Base-by-base conservation (phyloP, 305 asterid genomes). In the Solanum hybrid region DNA sequence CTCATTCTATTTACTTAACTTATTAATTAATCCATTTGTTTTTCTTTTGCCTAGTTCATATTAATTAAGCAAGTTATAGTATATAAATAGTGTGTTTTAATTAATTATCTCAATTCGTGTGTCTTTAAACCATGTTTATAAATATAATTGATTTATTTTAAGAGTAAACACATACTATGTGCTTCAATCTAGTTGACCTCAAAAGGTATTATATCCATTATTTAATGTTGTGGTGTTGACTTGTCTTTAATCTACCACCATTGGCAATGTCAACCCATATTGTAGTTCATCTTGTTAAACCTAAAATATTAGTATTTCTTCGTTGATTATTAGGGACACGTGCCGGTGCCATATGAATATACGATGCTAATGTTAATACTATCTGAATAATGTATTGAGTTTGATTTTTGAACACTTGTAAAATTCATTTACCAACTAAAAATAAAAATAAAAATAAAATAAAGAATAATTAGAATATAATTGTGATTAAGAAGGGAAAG, bases 161-260 rank as follows among this genome's bases (percentile, higher is more conserved):
- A 72, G 9, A 11, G 16, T 26, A 27, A 72, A 71, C 16, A 27
- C 16, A 26, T 26, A 26, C 26, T 26, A 42, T 42, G 56, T 42
- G 56, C 56, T 42, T 42, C 56, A 42, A 42, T 42, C 24, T 56
- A 56, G 10, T 56, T 56, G 71, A 60, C 11, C 71, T 7, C 71
- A 6, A 17, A 60, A 60, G 17, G 16, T 73, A 73, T 13, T 12
- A 6, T 73, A 29, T 29, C n/a, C 24, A 29, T 14, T 76, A 76
- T 76, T 76, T 32, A 14, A 73, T 78, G 51, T 40, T 84, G 12
- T 85, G 88, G 51, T 31, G 88, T 85, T 85, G 88, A 85, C 88
- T 85, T 56, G 77, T 85, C 88, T 85, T 85, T 85, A 85, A 85
- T 85, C 75, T 13, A 32, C 13, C 51, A 56, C 88, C 88, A 60